These are phyloP conservation scores for Globisporangium yorkense DNA, from an alignment of 352 stramenopile species.

Conservation along the genomic window DNA sequence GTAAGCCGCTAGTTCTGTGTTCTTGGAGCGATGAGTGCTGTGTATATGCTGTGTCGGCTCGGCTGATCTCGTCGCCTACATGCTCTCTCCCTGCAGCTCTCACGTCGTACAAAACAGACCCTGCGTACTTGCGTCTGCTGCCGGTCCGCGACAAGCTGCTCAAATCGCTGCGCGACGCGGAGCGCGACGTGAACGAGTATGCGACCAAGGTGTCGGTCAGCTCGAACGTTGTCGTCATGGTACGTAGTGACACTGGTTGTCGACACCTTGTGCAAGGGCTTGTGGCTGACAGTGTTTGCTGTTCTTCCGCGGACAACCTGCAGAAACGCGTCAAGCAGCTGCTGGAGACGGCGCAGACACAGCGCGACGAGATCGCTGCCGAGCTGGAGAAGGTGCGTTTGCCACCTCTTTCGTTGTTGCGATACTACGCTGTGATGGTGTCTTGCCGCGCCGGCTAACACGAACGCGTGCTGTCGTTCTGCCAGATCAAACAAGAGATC, in stretches of 20 bases:
- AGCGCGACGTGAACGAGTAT: constrained; percentile 62
- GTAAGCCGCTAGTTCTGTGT: neutral
- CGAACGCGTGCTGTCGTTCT: neutral
- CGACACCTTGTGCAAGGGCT: neutral
- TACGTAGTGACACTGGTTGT: constrained; percentile 7
- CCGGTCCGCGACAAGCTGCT: constrained; percentile 54
- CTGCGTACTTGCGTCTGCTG: constrained; percentile 59
- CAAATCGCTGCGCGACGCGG: constrained; percentile 60
- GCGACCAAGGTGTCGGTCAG: constrained; percentile 63
- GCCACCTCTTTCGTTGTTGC: neutral
- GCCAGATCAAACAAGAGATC: constrained; percentile 36
- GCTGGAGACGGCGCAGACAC: constrained; percentile 55
- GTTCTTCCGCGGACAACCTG: neutral
- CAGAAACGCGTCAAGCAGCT: constrained; percentile 82
- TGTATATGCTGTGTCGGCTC: neutral
- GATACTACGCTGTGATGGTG: neutral
- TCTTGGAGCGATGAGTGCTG: neutral
- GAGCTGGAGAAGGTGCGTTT: constrained; percentile 35
- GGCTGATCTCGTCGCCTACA: neutral
- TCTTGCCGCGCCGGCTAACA: neutral
- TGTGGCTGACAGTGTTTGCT: neutral
- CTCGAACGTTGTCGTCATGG: constrained; percentile 82
- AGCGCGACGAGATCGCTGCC: constrained; percentile 22
- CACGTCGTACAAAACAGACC: constrained; percentile 53
- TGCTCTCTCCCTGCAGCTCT: constrained; percentile 3